A percentile compares a stretch with the other conserved stretches of the same genome.
These are phyloP conservation scores for Chytriomyces sp. DNA, from an alignment of 192 early-diverging fungal species.

Conservation along the genomic window DNA sequence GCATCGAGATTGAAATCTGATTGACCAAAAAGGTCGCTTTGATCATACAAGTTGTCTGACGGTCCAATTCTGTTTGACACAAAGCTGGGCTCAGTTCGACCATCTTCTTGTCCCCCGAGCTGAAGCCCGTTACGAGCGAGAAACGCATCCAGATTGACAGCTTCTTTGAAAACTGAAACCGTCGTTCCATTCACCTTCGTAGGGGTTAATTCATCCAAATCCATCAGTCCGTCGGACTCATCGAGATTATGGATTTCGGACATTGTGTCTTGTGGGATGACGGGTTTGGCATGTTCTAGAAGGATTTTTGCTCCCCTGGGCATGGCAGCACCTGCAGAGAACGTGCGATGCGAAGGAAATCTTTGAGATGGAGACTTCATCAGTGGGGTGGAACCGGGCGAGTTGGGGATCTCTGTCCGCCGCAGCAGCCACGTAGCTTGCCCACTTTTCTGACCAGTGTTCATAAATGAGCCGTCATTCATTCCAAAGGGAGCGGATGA, in stretches of 20 bases:
- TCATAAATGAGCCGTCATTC: no score
- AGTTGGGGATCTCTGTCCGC: slow-evolving; percentile 12
- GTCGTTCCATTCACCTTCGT: background rate
- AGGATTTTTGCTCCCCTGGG: no score
- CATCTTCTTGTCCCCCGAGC: background rate
- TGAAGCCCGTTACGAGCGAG: slow-evolving; percentile 26
- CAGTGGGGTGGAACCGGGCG: background rate
- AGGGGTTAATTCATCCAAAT: slow-evolving; percentile 11
- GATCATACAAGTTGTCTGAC: background rate
- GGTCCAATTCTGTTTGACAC: no score
- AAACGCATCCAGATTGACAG: slow-evolving; percentile 26
- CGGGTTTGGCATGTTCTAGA: no score
- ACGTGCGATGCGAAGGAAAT: background rate
- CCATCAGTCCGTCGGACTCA: background rate
- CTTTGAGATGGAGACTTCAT: slow-evolving; percentile 20
- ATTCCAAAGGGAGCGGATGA: no score
- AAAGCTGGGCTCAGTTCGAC: no score
- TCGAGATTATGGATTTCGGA: no score
- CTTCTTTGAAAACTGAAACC: background rate
- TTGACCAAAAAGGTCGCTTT: slow-evolving; percentile 4
- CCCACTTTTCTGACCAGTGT: no score
- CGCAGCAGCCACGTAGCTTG: slow-evolving; percentile 25
- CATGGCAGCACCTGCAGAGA: background rate
- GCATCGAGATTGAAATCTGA: background rate
- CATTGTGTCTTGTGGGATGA: no score